These are phyloP conservation scores for Solidago caesia DNA, from an alignment of 129 eudicot genomes.

Conservation along the genomic window DNA sequence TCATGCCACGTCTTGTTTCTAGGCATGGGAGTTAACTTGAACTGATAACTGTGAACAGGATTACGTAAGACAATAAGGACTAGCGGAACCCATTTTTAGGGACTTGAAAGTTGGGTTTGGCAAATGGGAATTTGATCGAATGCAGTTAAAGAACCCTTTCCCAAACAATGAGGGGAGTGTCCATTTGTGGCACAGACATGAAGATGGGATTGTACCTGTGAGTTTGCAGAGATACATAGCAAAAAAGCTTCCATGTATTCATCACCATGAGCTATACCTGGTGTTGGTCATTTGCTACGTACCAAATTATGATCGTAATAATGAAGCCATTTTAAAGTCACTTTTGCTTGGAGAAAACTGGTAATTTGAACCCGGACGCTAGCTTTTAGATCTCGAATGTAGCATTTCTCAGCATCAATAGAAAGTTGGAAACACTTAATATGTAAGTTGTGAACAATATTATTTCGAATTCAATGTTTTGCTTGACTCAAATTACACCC, in stretches of 20 bases:
- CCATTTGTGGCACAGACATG: constrained; percentile 81
- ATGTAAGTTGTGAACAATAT: background rate
- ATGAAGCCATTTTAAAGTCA: constrained; percentile 52
- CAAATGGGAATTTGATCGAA: constrained; percentile 66
- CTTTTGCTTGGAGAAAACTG: constrained; percentile 48
- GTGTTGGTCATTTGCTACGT: constrained; percentile 75
- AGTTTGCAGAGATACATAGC: constrained; percentile 64
- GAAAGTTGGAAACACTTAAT: background rate
- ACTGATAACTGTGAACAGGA: constrained; percentile 30
- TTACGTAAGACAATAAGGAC: constrained; percentile 60
- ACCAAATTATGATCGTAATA: constrained; percentile 32
- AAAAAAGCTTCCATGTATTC: constrained; percentile 69
- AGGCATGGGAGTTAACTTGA: background rate
- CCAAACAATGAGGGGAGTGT: constrained; percentile 44
- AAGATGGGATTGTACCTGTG: constrained; percentile 72
- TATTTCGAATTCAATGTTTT: background rate
- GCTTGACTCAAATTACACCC: background rate
- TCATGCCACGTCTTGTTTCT: background rate
- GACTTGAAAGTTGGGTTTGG: constrained; percentile 77
- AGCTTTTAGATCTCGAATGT: background rate
- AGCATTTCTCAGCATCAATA: background rate
- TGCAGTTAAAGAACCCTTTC: constrained; percentile 52
- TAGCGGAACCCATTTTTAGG: constrained; percentile 52
- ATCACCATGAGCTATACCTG: constrained; percentile 60
- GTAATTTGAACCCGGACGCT: background rate